Evolutionary conservation across 352 stramenopile genomes (phyloP), one percentile per base, ranked within the genome.

Genomic region (Globisporangium orthogonon): DNA sequence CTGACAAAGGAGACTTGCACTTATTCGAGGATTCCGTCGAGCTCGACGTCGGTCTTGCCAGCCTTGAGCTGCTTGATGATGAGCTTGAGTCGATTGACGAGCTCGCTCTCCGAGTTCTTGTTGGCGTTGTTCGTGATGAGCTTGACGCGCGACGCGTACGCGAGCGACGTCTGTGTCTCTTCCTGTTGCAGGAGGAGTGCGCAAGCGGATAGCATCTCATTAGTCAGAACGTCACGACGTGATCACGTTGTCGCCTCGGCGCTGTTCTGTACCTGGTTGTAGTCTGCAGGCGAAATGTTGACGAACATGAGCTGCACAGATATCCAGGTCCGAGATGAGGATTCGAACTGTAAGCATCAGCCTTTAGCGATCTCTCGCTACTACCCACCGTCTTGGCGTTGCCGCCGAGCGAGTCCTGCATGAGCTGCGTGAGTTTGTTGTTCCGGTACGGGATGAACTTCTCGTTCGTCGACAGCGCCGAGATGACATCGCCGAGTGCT

Each of bases 361-460:
- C 33, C 23, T 23, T 23, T 23, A 17, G 30, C 23, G 23, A 23
- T 23, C 23, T 23, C 13, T 9, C 11, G 3, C 10, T 17, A 49
- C 7, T 13, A 31, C 50, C 3, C 50, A 97, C 84, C 66, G 90
- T 97, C 70, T 97, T 97, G 55, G 87, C 89, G 65, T 98, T 98
- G 40, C 88, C 92, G 35, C 91, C 91, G 7, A 97, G 76, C 1
- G 90, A 97, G 64, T 97, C 91, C 63, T 97, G 93, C 77, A 97
- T 89, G 44, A 97, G 66, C 67, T 96, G 88, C 6, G 91, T 97
- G 60, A 97, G 76, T 75, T 96, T 97, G 74, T 96, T 97, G 73
- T 97, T 96, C 48, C 88, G 82, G 66, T 96, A 97, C 47, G 92
- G 92, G 48, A 98, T 96, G 70, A 97, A 97, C 68, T 97, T 97